Base-by-base conservation (phyloP, 192 early-diverging fungal species). In the Podila epigama region DNA sequence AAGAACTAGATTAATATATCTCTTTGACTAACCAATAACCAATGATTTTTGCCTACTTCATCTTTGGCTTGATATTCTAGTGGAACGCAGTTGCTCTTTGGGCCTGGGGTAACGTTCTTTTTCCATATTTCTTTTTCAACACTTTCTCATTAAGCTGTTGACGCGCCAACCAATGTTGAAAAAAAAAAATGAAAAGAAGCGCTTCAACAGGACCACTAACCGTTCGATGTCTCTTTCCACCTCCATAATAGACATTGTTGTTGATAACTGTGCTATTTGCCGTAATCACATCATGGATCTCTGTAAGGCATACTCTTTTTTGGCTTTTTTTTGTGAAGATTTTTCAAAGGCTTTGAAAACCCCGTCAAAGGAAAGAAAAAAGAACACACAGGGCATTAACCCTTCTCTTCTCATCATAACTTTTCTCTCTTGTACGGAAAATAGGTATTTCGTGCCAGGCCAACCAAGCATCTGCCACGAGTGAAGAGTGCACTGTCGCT, bases 221-320 rank as follows among this genome's bases (percentile, higher is more conserved):
- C 37, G 7, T 40, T 51, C 18, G n/a, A 22, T 62, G n/a, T n/a
- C n/a, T 63, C 25, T 52, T 40, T 12, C 42, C 20, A 59, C 29
- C 11, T n/a, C 31, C 13, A 9, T 10, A 33, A 32, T 79, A 94
- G 96, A 99, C 80, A 96, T 97, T 85, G 94, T 94, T 25, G 95
- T 97, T 6, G 97, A 97, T 80, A 97, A 96, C 82, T 99, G 97
- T 70, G 96, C 97, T 59, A 99, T 99, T 85, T 99, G 97, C 82
- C 89, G 96, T 73, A 99, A 99, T 83, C 96, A 99, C 84, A 99
- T 96, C 82, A 99, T 99, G 97, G 97, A 99, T 75, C 88, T 96
- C 54, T 99, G 97, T 92, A 85, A 68, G 87, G 25, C 33, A 33
- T 18, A 20, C 16, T 12, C 56, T 33, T 36, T 50, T 50, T n/a